Evolutionary conservation across 139 green algal genomes (phyloP), one percentile per base, ranked within the genome.

Genomic region (Auxenochlorella protothecoides): DNA sequence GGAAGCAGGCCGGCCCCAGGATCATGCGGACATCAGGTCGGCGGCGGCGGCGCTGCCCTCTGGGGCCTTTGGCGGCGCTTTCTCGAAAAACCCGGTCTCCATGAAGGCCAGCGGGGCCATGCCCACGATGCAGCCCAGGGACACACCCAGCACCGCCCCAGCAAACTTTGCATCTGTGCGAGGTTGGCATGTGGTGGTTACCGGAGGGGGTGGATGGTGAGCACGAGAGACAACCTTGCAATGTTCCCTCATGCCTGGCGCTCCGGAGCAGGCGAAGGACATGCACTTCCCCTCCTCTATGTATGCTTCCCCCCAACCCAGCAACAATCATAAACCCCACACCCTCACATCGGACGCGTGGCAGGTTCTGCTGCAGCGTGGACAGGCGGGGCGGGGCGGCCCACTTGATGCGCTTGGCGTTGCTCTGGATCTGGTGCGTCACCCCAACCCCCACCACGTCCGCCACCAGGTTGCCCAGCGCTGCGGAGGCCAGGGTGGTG

Each of bases 51-150:
- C 62, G 14, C 62, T 66, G 13, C 62, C 6, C 6, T 9, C 62
- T 2, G 6, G 12, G 6, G 62, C 62, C 14, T 15, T 16, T 6
- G n/a, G 62, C 66, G 16, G 27, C 65, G 27, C 0, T 57, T 68
- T 9, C 65, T 9, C 68, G 55, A 77, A 77, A 51, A 77, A 74
- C 3, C 77, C 77, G 8, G 78, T 63, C 27, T 74, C 60, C 70
- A 75, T 76, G 53, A 79, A 71, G 3, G 44, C 5, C 1, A 83
- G 44, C 4, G 78, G 78, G 3, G 53, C 71, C 80, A 91, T 86
- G 14, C 88, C 88, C 10, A 91, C 27, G 57, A 93, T 12, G 77
- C 88, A 91, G 12, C 88, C 88, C 0, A 87, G 44, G 4, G 73
- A 75, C 14, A 93, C 81, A 5, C 88, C 88, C 7, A 85, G 54